A percentile compares a stretch with the other conserved stretches of the same genome.
phyloP scores from a whole-genome alignment of 2,329 filamentous ascomycete species.

The Colletotrichum gigasporum region DNA sequence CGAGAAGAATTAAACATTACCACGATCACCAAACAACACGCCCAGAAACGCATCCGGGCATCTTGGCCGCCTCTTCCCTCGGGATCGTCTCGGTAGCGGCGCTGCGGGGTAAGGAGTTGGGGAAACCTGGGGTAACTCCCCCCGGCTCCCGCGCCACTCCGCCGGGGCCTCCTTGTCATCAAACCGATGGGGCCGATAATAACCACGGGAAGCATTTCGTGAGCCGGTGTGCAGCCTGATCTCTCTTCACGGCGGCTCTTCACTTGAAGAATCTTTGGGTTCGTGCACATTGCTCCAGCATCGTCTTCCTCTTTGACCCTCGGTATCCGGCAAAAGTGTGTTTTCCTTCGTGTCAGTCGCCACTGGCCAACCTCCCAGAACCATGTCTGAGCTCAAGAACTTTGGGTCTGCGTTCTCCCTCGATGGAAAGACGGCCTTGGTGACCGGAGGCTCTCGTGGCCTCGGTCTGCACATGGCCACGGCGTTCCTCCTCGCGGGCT shows the following conservation, averaged over 20 bases:
- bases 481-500: conserved; percentile 75
- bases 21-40: background rate
- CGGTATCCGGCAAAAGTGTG: no score
- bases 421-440: conserved; percentile 52
- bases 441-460: conserved; percentile 60
- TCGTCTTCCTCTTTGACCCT: no score
- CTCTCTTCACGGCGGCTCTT: background rate
- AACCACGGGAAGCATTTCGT: background rate
- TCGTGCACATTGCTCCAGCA: no score
- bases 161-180: background rate
- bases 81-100: conserved; percentile 22
- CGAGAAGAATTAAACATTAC: background rate
- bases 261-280: background rate
- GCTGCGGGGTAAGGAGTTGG: conserved; percentile 22
- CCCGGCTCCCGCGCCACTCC: background rate
- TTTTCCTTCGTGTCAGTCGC: no score
- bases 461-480: conserved; percentile 71
- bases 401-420: conserved; percentile 43
- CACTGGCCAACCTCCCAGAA: background rate
- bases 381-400: conserved; percentile 41
- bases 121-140: conserved; percentile 3
- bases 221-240: background rate
- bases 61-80: conserved; percentile 20
- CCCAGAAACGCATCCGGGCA: background rate
- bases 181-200: conserved; percentile 7